Evolutionary conservation across 2,329 filamentous ascomycete species (phyloP).

Genomic region (Penicillium aurantiogriseum): DNA sequence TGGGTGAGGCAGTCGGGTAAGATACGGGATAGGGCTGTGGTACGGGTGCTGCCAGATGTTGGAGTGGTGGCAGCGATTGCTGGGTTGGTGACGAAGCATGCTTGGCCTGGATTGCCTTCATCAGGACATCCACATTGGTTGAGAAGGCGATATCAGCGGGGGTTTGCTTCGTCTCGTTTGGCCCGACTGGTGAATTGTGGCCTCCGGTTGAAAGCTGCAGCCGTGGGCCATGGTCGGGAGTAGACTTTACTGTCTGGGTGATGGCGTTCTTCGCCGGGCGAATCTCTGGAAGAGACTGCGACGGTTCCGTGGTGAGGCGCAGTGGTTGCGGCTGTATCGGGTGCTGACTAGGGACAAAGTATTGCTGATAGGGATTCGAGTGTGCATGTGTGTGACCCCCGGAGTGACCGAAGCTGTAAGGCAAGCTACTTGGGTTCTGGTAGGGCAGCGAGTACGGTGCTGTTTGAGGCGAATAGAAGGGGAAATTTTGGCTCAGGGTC

Average conservation of each 20-base stretch:
- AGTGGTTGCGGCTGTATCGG: constrained; percentile 26
- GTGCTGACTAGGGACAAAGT: constrained; percentile 34
- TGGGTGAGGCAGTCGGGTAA: constrained; percentile 6
- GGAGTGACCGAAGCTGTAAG: constrained; percentile 36
- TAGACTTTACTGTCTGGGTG: constrained; percentile 25
- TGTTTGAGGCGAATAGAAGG: constrained; percentile 39
- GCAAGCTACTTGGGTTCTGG: constrained; percentile 31
- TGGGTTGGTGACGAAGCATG: constrained; percentile 32
- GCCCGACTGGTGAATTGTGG: background rate
- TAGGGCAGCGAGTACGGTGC: constrained; percentile 39
- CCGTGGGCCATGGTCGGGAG: constrained; percentile 10
- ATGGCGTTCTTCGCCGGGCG: constrained; percentile 40
- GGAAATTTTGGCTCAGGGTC: constrained; percentile 33
- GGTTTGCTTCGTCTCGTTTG: constrained; percentile 21
- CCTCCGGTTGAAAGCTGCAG: background rate
- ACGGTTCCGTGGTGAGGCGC: constrained; percentile 32
- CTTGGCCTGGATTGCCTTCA: constrained; percentile 81
- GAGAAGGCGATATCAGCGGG: constrained; percentile 60
- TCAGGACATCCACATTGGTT: constrained; percentile 83
- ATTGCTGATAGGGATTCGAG: constrained; percentile 35
- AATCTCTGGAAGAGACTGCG: constrained; percentile 39
- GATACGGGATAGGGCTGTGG: constrained; percentile 27
- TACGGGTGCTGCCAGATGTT: constrained; percentile 32
- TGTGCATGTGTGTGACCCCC: constrained; percentile 31
- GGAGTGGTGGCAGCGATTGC: constrained; percentile 37